Percentiles rank a stretch among this genome's conserved stretches.
phyloP scores from a whole-genome alignment of 2,329 filamentous ascomycete genomes.

The Fusarium anguioides region DNA sequence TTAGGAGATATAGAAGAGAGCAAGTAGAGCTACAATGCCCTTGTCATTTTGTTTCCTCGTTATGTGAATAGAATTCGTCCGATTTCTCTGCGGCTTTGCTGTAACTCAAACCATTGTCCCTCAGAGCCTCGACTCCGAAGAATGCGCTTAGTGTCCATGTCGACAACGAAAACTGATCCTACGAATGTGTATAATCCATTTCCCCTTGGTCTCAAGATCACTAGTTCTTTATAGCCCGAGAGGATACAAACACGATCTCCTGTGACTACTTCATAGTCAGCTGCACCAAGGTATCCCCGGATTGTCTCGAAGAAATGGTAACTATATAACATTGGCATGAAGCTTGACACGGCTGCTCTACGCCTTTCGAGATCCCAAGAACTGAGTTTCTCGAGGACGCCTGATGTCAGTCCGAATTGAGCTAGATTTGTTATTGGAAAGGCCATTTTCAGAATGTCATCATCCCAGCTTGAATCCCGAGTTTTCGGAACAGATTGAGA shows the following conservation, averaged over 20 bases:
- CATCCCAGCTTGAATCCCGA: neutral
- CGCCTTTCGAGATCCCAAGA: constrained; percentile 1
- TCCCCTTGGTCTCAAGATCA: constrained; percentile 1
- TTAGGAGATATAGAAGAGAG: no score
- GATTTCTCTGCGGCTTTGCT: neutral
- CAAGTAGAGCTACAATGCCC: neutral
- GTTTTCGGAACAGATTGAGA: neutral
- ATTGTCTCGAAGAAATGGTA: constrained; percentile 5
- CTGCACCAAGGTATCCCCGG: neutral
- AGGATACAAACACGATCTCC: constrained; percentile 3
- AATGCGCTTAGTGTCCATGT: neutral
- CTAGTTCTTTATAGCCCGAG: neutral
- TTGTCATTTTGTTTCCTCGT: neutral
- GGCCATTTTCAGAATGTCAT: neutral
- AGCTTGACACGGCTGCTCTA: neutral
- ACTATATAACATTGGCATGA: neutral
- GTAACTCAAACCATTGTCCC: constrained; percentile 1
- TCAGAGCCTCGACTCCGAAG: neutral
- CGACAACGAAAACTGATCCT: neutral
- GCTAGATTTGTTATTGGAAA: neutral
- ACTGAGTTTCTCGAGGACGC: neutral
- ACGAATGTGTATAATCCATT: neutral
- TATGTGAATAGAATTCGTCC: neutral
- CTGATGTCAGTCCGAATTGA: neutral
- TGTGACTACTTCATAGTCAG: neutral